Base-by-base conservation (phyloP, 2,329 filamentous ascomycete species). In the Pseudocercospora eumusae region DNA sequence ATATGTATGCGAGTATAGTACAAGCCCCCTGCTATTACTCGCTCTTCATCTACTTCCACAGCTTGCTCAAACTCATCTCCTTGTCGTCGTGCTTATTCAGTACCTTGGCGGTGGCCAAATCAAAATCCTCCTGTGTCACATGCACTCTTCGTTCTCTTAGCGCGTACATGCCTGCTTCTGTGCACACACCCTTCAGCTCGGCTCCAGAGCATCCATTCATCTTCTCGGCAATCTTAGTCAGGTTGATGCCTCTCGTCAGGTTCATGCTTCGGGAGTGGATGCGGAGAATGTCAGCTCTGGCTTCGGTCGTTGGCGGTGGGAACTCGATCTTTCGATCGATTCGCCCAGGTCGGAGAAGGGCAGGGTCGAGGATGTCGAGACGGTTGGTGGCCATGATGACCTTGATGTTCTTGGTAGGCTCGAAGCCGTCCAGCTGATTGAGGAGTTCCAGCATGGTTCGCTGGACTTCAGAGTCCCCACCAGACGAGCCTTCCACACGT, bases 241-340 rank as follows among this genome's bases (percentile, higher is more conserved):
- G 82, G 80, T 99, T 96, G 82, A 99, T 98, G 57, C 95, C 95
- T 74, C 95, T 87, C 13, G 95, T 99, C 71, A 99, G 79, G 80
- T 99, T 99, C 95, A 99, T 99, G 80, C 93, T 96, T 72, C 95
- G 87, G 71, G 90, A 96, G 82, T 99, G 95, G 73, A 99, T 99
- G 69, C 95, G 90, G 70, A 99, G 84, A 81, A 99, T 99, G 78
- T 99, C 95, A 70, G 95, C 95, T 79, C 95, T 87, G 59, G 95
- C 93, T 81, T 99, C 95, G 69, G 97, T 90, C 62, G 91, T 96
- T 73, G 95, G 95, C 60, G 95, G 95, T 10, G 95, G 95, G 80
- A 99, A 99, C 79, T 99, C 95, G 80, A 98, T 98, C 83, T 99
- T 99, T 73, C 95, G 86, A 83, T 99, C 95, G 77, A 99, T 98